Conservation (phyloP, 345 rosid species). For the Geranium brycei region DNA sequence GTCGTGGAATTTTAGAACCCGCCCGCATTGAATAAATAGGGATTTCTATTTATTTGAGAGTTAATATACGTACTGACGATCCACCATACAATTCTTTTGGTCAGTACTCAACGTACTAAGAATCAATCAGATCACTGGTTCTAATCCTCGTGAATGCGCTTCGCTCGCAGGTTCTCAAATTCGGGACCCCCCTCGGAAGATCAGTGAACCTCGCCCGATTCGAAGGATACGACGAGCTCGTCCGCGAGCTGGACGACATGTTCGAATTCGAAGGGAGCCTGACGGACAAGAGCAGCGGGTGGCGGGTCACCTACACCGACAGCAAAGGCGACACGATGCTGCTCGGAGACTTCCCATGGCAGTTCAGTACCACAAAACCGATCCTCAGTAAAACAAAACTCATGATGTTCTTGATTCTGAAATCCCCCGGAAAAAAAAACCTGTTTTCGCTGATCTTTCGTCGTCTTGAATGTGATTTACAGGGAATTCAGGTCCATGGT, state of each 20-base stretch:
- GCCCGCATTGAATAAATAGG: too few species aligned
- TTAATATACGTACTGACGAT: too few species aligned
- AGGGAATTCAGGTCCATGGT: conserved; percentile 26
- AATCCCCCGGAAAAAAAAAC: not conserved
- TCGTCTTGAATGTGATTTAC: conserved; percentile 2
- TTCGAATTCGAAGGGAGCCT: conserved; percentile 34
- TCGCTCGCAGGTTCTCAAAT: conserved; percentile 28
- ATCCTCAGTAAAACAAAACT: too few species aligned
- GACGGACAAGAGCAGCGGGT: conserved; percentile 24
- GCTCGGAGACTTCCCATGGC: conserved; percentile 27
- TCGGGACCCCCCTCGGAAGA: conserved; percentile 30
- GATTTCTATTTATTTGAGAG: too few species aligned
- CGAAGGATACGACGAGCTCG: conserved; percentile 22
- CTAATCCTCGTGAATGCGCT: too few species aligned
- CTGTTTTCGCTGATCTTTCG: not conserved
- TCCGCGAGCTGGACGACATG: conserved; percentile 31
- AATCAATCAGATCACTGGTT: not conserved
- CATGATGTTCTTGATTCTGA: not conserved
- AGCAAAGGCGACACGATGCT: conserved; percentile 27
- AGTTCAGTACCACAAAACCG: conserved; percentile 21
- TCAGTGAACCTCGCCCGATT: conserved; percentile 23
- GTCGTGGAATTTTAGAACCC: too few species aligned
- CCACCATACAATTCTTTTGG: too few species aligned
- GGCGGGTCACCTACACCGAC: conserved; percentile 28
- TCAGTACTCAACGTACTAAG: not conserved